Base-by-base conservation (phyloP, 2,329 filamentous ascomycete species). In the Arachnomyces sp. region DNA sequence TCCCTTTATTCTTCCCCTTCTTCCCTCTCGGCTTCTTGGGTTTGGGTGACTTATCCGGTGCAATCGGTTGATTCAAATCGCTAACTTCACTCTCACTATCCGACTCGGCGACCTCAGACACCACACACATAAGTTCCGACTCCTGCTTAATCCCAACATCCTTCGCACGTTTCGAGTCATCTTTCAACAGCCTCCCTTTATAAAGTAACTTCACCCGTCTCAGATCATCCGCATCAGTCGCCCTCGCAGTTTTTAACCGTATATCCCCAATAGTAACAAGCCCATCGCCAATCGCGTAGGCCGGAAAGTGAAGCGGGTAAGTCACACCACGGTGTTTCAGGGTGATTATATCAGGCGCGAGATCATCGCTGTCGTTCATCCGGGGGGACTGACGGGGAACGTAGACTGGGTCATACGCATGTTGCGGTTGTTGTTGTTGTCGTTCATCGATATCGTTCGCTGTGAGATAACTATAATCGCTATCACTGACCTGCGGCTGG, bases 231-330 rank as follows among this genome's bases (percentile, higher is more conserved):
- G 60, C 59, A 11, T 56, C 56, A 12, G 63, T 59, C 42, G 55
- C 53, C 28, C 56, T 49, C 2, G 65, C 68, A 9, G 66, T 65
- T 4, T 55, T 51, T 30, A 58, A 51, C 32, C 68, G 55, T 31
- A 71, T 46, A 13, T 66, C 56, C 18, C 63, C 60, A 25, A 71
- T 58, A 17, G 56, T 66, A 34, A 70, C 50, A 12, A 50, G 49
- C 7, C 64, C 66, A 44, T 71, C 68, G 39, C 63, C 63, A 51
- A 72, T 70, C 7, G 67, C 60, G 47, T 65, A 72, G 15, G 68
- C 58, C 3, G 59, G 61, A 49, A 71, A 71, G 36, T 63, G 59
- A 28, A 71, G 52, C 9, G 61, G 58, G 47, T 68, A 66, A 18
- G 58, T 60, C 28, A 56, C 57, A 37, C 58, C 58, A 38, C 61